A percentile compares a stretch with the other conserved stretches of the same genome.
These are phyloP conservation scores for Xylariaceae sp. DNA, from an alignment of 2,329 filamentous ascomycete genomes.

Conservation along the genomic window DNA sequence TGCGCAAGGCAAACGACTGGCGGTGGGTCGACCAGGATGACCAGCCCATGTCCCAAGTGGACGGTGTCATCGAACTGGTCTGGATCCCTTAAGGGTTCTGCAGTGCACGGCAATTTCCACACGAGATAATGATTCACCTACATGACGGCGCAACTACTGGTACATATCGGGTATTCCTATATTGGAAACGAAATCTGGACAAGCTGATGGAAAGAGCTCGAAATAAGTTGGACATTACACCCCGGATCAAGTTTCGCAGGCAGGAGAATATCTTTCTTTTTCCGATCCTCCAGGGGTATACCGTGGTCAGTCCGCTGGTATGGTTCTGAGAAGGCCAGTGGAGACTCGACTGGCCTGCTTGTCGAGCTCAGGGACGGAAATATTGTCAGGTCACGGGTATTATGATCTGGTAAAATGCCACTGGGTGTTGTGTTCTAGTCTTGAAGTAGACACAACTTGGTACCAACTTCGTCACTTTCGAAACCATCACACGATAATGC, in stretches of 20 bases:
- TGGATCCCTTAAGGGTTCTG: conserved; percentile 42
- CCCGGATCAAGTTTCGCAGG: background rate
- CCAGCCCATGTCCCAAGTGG: conserved; percentile 46
- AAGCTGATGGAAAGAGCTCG: conserved; percentile 5
- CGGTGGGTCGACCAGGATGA: conserved; percentile 46
- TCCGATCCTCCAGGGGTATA: background rate
- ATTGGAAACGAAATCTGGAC: conserved; percentile 15
- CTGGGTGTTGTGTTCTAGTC: background rate
- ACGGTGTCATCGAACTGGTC: conserved; percentile 53
- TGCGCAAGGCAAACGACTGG: conserved; percentile 47
- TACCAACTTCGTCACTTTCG: background rate
- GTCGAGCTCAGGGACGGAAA: background rate
- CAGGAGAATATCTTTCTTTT: background rate
- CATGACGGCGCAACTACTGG: conserved; percentile 20
- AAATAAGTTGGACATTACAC: conserved; percentile 3
- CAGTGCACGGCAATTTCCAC: conserved; percentile 8
- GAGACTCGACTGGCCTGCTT: background rate
- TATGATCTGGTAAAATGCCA: background rate
- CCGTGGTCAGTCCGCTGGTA: background rate
- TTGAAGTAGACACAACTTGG: background rate
- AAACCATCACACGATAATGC: conserved; percentile 24
- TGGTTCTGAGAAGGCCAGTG: background rate
- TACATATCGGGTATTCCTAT: conserved; percentile 21
- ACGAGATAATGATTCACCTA: conserved; percentile 20
- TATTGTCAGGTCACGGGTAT: background rate